Base-by-base conservation (phyloP, 2,329 filamentous ascomycete genomes). In the Aspergillus sp. region DNA sequence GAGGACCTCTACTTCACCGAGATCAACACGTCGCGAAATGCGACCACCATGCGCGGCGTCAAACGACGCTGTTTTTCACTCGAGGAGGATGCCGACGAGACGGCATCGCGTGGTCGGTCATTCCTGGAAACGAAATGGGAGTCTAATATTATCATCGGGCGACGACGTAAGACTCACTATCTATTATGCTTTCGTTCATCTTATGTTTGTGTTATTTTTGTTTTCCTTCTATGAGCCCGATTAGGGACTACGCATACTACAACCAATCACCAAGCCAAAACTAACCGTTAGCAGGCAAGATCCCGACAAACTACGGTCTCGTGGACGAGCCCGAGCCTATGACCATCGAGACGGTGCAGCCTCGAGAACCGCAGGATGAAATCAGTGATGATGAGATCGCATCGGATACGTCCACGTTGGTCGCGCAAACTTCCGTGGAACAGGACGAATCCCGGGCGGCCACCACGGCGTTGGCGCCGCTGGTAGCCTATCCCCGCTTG, bases 101-200 rank as follows among this genome's bases (percentile, higher is more conserved):
- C 36, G 26, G 20, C 47, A 42, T 32, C 66, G 52, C 65, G 69
- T 36, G 71, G 69, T 36, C 66, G 69, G 26, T 76, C 74, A 18
- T 77, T 78, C 60, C 65, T 77, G 16, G 76, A 78, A 62, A 78
- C 76, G 3, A 77, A 75, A 57, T 77, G 76, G 74, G 76, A 77
- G 60, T 65, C 67, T 39, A 73, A 75, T 39, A 64, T 42, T 59
- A 7, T 65, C 14, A n/a, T 67, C 20, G 66, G 67, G 18, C 70
- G 71, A 56, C 63, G 65, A 69, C 72, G 74, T 77, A 52, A 60
- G 56, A 45, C 31, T 46, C 10, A 20, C 49, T 36, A 45, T 18
- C 42, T 49, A 18, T 36, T 50, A 39, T 54, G n/a, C 20, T 29
- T n/a, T 47, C 4, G 11, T 47, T 22, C 16, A 14, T 42, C 9